Evolutionary conservation across 768 basidiomycete species (phyloP).

Genomic region (Suillus sp.): DNA sequence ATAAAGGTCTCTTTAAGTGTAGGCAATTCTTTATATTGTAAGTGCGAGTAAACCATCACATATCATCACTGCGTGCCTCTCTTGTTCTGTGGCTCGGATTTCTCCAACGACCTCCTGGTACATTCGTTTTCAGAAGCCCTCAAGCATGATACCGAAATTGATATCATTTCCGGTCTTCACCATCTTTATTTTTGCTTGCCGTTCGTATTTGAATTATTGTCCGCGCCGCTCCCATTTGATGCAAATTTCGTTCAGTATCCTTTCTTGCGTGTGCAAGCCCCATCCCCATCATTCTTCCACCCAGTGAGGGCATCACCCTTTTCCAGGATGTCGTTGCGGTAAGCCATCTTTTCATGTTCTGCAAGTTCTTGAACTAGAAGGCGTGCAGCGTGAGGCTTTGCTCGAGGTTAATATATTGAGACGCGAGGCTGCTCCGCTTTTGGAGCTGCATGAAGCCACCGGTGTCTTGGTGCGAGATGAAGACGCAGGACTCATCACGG

Average conservation of each 20-base stretch:
- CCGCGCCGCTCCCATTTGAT: neutral
- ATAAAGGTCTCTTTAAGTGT: neutral
- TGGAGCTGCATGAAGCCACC: slow-evolving; percentile 4
- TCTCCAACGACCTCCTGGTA: neutral
- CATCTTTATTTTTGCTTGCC: slow-evolving; percentile 11
- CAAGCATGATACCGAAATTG: slow-evolving; percentile 13
- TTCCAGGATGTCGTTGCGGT: slow-evolving; percentile 18
- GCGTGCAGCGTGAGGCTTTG: slow-evolving; percentile 12
- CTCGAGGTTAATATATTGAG: neutral
- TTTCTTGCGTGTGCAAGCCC: slow-evolving; percentile 14
- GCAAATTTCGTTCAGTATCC: slow-evolving; percentile 9
- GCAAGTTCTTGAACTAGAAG: slow-evolving; percentile 2
- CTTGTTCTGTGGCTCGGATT: neutral
- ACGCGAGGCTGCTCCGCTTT: slow-evolving; percentile 11
- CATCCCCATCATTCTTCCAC: slow-evolving; percentile 15
- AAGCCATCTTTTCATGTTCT: neutral
- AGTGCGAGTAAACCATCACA: neutral
- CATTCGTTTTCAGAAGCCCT: neutral
- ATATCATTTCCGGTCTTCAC: slow-evolving; percentile 5
- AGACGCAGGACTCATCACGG: neutral
- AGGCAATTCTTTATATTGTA: slow-evolving; percentile 2
- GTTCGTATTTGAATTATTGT: slow-evolving; percentile 11
- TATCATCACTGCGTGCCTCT: neutral
- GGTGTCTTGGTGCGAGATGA: neutral
- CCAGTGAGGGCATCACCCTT: slow-evolving; percentile 11